Conservation (phyloP, 2,329 filamentous ascomycete genomes). For the Aspergillus versicolor region DNA sequence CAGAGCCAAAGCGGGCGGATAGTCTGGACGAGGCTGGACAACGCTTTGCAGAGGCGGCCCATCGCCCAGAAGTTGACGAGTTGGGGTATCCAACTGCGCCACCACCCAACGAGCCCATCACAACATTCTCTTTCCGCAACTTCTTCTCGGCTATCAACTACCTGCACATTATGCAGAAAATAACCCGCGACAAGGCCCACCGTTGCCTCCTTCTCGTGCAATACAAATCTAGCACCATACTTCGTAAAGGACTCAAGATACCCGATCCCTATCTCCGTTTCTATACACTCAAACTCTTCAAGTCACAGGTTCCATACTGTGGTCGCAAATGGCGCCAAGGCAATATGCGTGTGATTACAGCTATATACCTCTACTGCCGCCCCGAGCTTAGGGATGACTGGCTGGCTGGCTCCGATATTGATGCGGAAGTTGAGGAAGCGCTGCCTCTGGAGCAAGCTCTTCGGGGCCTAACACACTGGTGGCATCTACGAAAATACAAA, state of each 20-base stretch:
- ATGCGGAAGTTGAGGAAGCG: slow-evolving; percentile 90
- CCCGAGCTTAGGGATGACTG: slow-evolving; percentile 94
- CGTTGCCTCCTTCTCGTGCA: slow-evolving; percentile 90
- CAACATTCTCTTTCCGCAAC: slow-evolving; percentile 86
- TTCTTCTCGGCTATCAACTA: slow-evolving; percentile 96
- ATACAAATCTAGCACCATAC: slow-evolving; percentile 90
- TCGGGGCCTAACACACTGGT: slow-evolving; percentile 88
- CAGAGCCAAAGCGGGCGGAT: slow-evolving; percentile 27
- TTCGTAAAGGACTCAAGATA: slow-evolving; percentile 87
- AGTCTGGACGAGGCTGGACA: slow-evolving; percentile 27
- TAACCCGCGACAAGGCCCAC: slow-evolving; percentile 93
- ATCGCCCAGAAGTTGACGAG: slow-evolving; percentile 71
- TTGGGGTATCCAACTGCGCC: slow-evolving; percentile 74
- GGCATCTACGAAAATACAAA: slow-evolving; percentile 79
- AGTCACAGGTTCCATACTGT: slow-evolving; percentile 97
- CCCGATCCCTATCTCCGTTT: slow-evolving; percentile 83
- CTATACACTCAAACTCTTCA: slow-evolving; percentile 97
- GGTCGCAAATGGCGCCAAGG: slow-evolving; percentile 96
- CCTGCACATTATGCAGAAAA: slow-evolving; percentile 93
- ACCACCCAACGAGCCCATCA: slow-evolving; percentile 70
- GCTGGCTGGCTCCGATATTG: slow-evolving; percentile 84
- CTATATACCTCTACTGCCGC: slow-evolving; percentile 89
- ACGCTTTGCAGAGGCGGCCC: slow-evolving; percentile 25
- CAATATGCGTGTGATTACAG: slow-evolving; percentile 98
- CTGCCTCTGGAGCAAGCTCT: slow-evolving; percentile 89